Conservation (phyloP, 2,329 filamentous ascomycete genomes). For the Pseudogymnoascus sp. region DNA sequence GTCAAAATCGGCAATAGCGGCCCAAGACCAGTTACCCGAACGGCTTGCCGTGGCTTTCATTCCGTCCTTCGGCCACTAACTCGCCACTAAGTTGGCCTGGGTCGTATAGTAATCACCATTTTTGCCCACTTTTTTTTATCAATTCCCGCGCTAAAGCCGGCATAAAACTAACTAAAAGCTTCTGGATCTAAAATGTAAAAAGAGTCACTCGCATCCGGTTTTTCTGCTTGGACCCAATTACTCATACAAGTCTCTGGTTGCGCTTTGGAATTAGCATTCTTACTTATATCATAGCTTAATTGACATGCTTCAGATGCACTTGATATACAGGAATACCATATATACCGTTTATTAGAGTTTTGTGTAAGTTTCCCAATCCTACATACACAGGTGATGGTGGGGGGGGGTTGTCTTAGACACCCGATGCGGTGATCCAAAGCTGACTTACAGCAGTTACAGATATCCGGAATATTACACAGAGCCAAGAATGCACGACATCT, state of each 20-base stretch:
- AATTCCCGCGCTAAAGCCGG: neutral
- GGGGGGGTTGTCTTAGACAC: neutral
- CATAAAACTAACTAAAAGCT: neutral
- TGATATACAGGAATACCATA: neutral
- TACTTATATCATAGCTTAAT: neutral
- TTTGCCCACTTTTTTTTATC: neutral
- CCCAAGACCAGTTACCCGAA: neutral
- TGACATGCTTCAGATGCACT: neutral
- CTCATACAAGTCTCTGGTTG: neutral
- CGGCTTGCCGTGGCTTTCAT: neutral
- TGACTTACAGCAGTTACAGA: neutral
- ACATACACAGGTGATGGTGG: neutral
- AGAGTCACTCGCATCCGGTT: neutral
- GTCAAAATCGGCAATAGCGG: neutral
- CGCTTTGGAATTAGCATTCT: neutral
- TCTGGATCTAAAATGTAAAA: conserved; percentile 5
- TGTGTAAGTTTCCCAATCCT: neutral
- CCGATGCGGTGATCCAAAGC: neutral
- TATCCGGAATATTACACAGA: neutral
- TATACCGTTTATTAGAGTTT: neutral
- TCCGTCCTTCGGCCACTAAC: neutral
- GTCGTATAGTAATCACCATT: neutral
- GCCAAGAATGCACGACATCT: neutral
- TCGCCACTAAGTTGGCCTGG: neutral
- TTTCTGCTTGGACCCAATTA: neutral